These are phyloP conservation scores for Lactarius sanguifluus DNA, from an alignment of 768 basidiomycete genomes.

Conservation along the genomic window DNA sequence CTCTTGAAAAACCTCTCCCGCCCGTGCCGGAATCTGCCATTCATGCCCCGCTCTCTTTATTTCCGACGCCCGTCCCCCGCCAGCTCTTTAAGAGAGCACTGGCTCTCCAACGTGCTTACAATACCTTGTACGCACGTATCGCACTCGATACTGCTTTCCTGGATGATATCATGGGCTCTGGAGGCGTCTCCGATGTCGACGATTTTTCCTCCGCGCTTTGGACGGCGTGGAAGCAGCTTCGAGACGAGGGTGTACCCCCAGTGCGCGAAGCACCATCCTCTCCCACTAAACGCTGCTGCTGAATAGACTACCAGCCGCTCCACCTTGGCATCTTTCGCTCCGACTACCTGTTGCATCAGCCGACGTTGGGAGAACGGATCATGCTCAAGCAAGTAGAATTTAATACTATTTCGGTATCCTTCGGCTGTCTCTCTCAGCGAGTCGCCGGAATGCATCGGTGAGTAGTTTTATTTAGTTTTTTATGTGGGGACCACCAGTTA, in stretches of 20 bases:
- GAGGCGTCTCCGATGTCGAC: conserved; percentile 78
- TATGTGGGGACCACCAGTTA: background rate
- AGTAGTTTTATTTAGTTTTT: conserved; percentile 13
- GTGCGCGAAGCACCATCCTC: conserved; percentile 36
- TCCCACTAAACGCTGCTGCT: conserved; percentile 32
- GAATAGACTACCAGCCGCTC: conserved; percentile 51
- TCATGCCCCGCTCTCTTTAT: conserved; percentile 86
- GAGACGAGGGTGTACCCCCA: conserved; percentile 61
- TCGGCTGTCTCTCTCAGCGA: conserved; percentile 74
- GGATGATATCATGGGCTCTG: conserved; percentile 80
- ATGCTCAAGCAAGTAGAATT: conserved; percentile 94
- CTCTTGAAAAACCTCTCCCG: conserved; percentile 40
- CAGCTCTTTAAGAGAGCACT: conserved; percentile 63
- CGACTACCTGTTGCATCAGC: conserved; percentile 85
- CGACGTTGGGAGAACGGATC: conserved; percentile 37
- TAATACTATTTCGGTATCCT: conserved; percentile 93
- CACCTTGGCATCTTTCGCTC: conserved; percentile 93
- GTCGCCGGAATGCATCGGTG: conserved; percentile 77
- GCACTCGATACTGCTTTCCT: conserved; percentile 79
- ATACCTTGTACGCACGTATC: conserved; percentile 80
- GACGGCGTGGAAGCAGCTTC: conserved; percentile 77
- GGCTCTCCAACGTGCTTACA: conserved; percentile 73
- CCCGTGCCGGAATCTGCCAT: conserved; percentile 69
- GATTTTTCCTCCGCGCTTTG: conserved; percentile 85
- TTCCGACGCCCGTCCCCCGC: conserved; percentile 86